Evolutionary conservation across 1,284 basidiomycete genomes (phyloP), one percentile per base, ranked within the genome.

Genomic region (Ustilago esculenta): DNA sequence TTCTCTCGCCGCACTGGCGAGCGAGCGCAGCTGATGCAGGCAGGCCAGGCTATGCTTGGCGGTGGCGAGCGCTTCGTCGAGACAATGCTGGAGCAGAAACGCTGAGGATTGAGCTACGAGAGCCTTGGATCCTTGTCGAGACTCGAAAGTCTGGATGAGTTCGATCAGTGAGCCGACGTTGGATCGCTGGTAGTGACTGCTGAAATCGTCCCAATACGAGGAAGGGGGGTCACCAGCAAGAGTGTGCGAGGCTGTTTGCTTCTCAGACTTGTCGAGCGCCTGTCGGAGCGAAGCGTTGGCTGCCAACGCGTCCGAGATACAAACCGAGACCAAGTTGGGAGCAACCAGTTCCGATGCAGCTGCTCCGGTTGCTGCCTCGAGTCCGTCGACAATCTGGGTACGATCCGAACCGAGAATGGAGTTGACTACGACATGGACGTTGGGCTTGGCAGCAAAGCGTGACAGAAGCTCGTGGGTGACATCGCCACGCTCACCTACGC

Each of bases 361-460:
- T 1, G 57, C 34, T 1, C 67, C 53, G 2, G 53, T 53, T 0
- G 55, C 55, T 25, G 61, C 45, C 18, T 70, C 67, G 30, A 70
- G 54, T 2, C 48, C 50, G 21, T 59, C 34, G 20, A 46, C 21
- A 11, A 67, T 18, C 20, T 49, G 55, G 1, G 29, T 17, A 5
- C 9, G 49, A 24, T 47, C 43, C 5, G 25, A 46, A 6, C 43
- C 60, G 9, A 56, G 36, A n/a, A 61, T 60, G 14, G 48, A 35
- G 24, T 76, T 70, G 50, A 76, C 66, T 0, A 72, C 37, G n/a
- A 76, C 32, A 11, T 57, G 44, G 4, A 57, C 45, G 24, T 61
- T 49, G 10, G 74, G 74, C 55, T 76, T 76, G 24, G 35, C 52
- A 11, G 66, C 61, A 29, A 76, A 69, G n/a, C 48, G 53, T 11